Evolutionary conservation across 805 yeast genomes (phyloP).

Genomic region (Suhomyces prunicola): DNA sequence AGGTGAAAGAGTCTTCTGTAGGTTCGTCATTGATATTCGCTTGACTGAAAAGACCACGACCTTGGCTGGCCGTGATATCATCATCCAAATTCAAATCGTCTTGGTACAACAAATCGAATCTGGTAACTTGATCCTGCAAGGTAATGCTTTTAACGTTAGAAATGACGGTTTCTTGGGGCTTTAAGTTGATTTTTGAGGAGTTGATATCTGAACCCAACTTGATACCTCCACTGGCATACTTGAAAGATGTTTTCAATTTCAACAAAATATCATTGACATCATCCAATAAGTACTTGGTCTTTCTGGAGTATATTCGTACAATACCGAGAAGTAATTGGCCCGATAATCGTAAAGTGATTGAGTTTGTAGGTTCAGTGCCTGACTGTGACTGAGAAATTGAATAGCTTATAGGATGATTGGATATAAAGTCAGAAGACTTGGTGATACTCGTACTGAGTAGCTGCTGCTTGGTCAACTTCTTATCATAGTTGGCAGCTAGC

Average conservation of each 20-base stretch:
- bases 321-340: slow-evolving; percentile 87
- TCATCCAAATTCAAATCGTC: slow-evolving; percentile 49
- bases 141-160: slow-evolving; percentile 58
- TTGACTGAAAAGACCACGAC: slow-evolving; percentile 22
- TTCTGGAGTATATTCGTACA: slow-evolving; percentile 79
- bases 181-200: slow-evolving; percentile 49
- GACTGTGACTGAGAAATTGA: slow-evolving; percentile 13
- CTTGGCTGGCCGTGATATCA: slow-evolving; percentile 8
- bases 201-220: slow-evolving; percentile 14
- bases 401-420: slow-evolving; percentile 61
- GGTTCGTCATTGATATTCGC: neutral
- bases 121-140: slow-evolving; percentile 76
- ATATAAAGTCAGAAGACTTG: slow-evolving; percentile 40
- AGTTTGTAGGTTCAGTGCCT: slow-evolving; percentile 23
- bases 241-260: slow-evolving; percentile 67
- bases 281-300: slow-evolving; percentile 77
- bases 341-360: slow-evolving; percentile 74
- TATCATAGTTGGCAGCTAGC: slow-evolving; percentile 89
- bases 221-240: slow-evolving; percentile 33
- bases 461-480: slow-evolving; percentile 69
- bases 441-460: slow-evolving; percentile 67
- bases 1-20: slow-evolving; percentile 30
- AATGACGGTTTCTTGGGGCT: slow-evolving; percentile 58
- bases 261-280: slow-evolving; percentile 77
- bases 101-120: slow-evolving; percentile 66